Conservation (phyloP, 2,329 filamentous ascomycete genomes). For the Ascochyta koolunga region DNA sequence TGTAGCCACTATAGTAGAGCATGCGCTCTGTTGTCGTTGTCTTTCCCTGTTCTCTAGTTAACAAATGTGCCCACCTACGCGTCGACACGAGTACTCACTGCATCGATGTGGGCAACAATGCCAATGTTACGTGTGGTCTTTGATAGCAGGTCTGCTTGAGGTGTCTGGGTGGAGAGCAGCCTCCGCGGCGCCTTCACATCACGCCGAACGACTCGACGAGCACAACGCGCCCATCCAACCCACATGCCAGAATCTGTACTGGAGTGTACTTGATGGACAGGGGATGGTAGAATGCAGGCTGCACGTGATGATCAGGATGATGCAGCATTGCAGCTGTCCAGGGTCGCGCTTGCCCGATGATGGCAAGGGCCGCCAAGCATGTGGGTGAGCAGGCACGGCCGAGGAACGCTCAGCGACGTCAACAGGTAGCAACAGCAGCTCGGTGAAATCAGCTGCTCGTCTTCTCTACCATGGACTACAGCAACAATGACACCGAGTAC, state of each 20-base stretch:
- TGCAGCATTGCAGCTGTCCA: constrained; percentile 14
- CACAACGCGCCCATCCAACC: constrained; percentile 42
- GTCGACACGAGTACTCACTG: constrained; percentile 57
- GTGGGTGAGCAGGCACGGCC: constrained; percentile 11
- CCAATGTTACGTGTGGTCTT: constrained; percentile 92
- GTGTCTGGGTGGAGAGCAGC: constrained; percentile 35
- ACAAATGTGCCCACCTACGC: background rate
- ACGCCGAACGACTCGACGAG: constrained; percentile 40
- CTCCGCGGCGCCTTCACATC: constrained; percentile 39
- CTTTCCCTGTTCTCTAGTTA: constrained; percentile 67
- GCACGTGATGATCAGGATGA: constrained; percentile 36
- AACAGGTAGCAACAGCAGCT: constrained; percentile 25
- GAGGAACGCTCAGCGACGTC: constrained; percentile 19
- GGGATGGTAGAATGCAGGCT: background rate
- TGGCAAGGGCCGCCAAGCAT: constrained; percentile 32
- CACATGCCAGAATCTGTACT: constrained; percentile 39
- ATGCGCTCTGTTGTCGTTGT: constrained; percentile 98
- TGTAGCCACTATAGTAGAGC: constrained; percentile 95
- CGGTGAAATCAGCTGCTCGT: constrained; percentile 29
- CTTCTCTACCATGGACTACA: constrained; percentile 67
- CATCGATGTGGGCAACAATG: constrained; percentile 98
- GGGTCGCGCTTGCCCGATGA: constrained; percentile 37
- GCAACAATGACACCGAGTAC: constrained; percentile 63
- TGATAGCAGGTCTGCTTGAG: constrained; percentile 50
- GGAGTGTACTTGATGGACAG: constrained; percentile 12